These are phyloP conservation scores for Ophiocytium majus DNA, from an alignment of 352 stramenopile species.

Conservation along the genomic window DNA sequence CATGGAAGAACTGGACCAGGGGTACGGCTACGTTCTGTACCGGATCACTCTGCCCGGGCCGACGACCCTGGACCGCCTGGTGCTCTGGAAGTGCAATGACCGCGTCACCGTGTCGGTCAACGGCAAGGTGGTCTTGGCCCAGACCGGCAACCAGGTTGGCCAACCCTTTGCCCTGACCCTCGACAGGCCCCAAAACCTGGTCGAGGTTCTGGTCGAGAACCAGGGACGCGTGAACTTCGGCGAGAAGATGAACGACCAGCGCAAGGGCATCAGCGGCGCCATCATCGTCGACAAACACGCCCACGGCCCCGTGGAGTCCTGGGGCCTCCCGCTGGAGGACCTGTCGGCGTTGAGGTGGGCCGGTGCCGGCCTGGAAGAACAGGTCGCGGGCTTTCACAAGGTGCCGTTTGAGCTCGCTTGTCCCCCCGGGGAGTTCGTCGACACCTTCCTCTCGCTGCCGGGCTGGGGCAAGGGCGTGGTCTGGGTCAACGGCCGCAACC, in stretches of 20 bases:
- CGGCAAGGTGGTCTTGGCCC: not conserved
- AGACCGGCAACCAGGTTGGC: not conserved
- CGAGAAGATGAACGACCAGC: not conserved
- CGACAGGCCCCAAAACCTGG: not conserved
- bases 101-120: conserved; percentile 13
- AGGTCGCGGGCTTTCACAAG: no score
- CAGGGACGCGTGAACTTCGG: conserved; percentile 8
- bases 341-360: no score
- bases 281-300: conserved; percentile 1
- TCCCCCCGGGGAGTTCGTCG: conserved; percentile 29
- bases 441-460: conserved; percentile 56
- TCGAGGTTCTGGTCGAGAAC: conserved; percentile 11
- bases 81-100: not conserved
- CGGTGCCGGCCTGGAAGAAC: no score
- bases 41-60: not conserved
- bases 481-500: conserved; percentile 58
- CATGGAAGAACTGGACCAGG: conserved; percentile 15
- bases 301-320: no score
- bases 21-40: conserved; percentile 10
- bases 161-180: not conserved
- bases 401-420: no score
- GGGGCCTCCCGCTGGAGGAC: no score
- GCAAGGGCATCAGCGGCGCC: not conserved
- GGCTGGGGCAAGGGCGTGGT: conserved; percentile 57
- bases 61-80: not conserved